phyloP scores from a whole-genome alignment of 495 filamentous ascomycete species.

The Cercophora sp. region DNA sequence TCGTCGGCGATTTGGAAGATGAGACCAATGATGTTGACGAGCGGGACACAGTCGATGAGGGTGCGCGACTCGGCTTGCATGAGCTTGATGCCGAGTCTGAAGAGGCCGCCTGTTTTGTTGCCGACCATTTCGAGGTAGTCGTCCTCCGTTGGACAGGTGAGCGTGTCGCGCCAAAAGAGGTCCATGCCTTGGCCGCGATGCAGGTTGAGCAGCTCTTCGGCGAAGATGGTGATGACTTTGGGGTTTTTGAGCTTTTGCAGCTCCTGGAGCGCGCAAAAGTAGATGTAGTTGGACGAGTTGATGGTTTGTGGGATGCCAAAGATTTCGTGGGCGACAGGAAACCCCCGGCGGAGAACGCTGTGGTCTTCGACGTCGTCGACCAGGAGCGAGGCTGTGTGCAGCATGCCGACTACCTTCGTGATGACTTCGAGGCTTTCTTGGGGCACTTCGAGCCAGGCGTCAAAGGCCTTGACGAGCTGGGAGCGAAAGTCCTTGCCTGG shows the following conservation, averaged over 20 bases:
- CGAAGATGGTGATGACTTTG: conserved; percentile 69
- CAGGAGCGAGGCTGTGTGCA: conserved; percentile 89
- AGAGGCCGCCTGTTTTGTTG: conserved; percentile 96
- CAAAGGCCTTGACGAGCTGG: conserved; percentile 84
- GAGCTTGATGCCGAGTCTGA: conserved; percentile 87
- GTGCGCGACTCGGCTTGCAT: conserved; percentile 86
- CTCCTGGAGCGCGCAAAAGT: conserved; percentile 85
- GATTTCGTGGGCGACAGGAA: conserved; percentile 90
- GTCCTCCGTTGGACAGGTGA: conserved; percentile 90
- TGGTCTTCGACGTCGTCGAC: conserved; percentile 91
- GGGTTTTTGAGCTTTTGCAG: conserved; percentile 72
- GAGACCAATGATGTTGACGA: conserved; percentile 87
- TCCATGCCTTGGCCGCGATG: conserved; percentile 98
- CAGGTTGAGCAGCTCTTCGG: conserved; percentile 86
- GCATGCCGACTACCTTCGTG: conserved; percentile 83
- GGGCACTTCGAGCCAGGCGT: conserved; percentile 84
- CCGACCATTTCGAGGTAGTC: conserved; percentile 98
- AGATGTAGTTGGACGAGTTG: conserved; percentile 95
- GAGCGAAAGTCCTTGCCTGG: conserved; percentile 91
- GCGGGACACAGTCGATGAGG: conserved; percentile 67
- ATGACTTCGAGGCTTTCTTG: conserved; percentile 72
- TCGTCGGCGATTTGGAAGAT: conserved; percentile 97
- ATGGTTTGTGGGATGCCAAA: conserved; percentile 96
- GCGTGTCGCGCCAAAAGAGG: conserved; percentile 91
- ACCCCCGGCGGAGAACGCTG: conserved; percentile 76